Percentiles rank a stretch among this genome's conserved stretches.
phyloP scores from a whole-genome alignment of 371 early-diverging fungal species.

The Mucor plumbeus region DNA sequence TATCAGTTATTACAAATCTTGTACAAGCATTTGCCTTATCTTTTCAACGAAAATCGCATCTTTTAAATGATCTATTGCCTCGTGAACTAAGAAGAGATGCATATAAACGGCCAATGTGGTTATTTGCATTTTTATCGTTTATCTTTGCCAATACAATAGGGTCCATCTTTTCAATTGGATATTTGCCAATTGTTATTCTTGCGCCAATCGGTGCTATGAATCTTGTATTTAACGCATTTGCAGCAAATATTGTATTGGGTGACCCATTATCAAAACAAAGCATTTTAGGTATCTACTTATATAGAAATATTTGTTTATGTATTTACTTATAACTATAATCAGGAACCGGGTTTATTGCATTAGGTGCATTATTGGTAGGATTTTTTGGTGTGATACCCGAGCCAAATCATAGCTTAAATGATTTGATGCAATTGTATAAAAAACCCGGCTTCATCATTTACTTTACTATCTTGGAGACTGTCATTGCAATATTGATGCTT shows the following conservation, averaged over 20 bases:
- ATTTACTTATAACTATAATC: background rate
- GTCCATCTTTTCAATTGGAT: constrained; percentile 75
- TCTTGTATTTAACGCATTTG: constrained; percentile 77
- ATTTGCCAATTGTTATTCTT: constrained; percentile 77
- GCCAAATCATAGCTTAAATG: constrained; percentile 68
- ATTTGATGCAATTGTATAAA: constrained; percentile 69
- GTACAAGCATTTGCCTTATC: constrained; percentile 71
- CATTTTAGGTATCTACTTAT: constrained; percentile 47
- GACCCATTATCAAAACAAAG: constrained; percentile 68
- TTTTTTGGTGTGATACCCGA: constrained; percentile 77
- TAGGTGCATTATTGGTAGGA: constrained; percentile 76
- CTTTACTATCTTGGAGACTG: constrained; percentile 60
- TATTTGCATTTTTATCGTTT: constrained; percentile 59
- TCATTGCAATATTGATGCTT: constrained; percentile 55
- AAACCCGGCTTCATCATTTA: constrained; percentile 73
- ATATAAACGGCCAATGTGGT: constrained; percentile 43
- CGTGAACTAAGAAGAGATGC: constrained; percentile 51
- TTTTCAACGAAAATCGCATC: constrained; percentile 73
- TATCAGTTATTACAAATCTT: constrained; percentile 49
- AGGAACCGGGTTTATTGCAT: constrained; percentile 71
- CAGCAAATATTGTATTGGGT: constrained; percentile 67
- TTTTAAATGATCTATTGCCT: constrained; percentile 38
- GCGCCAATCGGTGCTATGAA: constrained; percentile 82
- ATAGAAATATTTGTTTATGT: background rate
- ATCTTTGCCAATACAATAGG: constrained; percentile 72